phyloP scores from a whole-genome alignment of 2,329 filamentous ascomycete genomes.

The Fusarium fujikuroi region DNA sequence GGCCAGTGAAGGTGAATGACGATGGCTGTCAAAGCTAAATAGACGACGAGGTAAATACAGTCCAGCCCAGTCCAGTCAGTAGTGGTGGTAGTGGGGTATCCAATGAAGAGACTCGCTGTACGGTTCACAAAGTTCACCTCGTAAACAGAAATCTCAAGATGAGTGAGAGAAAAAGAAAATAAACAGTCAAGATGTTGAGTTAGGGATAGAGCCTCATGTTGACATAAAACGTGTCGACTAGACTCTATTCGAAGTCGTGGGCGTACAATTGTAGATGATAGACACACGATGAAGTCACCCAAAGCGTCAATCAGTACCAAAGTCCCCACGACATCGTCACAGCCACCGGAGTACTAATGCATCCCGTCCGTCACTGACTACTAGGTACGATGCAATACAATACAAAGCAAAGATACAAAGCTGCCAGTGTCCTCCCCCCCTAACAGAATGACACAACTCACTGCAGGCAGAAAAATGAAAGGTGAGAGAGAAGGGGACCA shows the following conservation, averaged over 20 bases:
- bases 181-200: background rate
- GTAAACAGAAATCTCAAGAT: background rate
- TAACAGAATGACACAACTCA: slow-evolving; percentile 10
- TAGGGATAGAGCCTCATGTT: slow-evolving; percentile 9
- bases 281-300: slow-evolving; percentile 29
- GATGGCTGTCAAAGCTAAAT: slow-evolving; percentile 10
- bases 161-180: background rate
- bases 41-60: slow-evolving; percentile 10
- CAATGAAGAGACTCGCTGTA: slow-evolving; percentile 20
- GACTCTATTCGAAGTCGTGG: slow-evolving; percentile 7
- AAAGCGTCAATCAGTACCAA: slow-evolving; percentile 18
- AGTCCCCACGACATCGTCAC: slow-evolving; percentile 28
- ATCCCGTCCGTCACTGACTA: background rate
- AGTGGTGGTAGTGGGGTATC: slow-evolving; percentile 32
- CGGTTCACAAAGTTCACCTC: slow-evolving; percentile 15
- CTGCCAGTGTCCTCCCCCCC: slow-evolving; percentile 6
- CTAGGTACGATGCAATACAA: background rate
- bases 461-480: background rate
- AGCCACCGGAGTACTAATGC: slow-evolving; percentile 5
- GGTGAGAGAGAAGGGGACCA: slow-evolving; percentile 9
- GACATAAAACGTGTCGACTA: background rate
- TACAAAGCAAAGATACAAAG: slow-evolving; percentile 7
- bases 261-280: slow-evolving; percentile 3
- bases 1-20: slow-evolving; percentile 14
- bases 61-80: background rate